These are phyloP conservation scores for Talinum fruticosum DNA, from an alignment of 148 eudicot genomes.

Conservation along the genomic window DNA sequence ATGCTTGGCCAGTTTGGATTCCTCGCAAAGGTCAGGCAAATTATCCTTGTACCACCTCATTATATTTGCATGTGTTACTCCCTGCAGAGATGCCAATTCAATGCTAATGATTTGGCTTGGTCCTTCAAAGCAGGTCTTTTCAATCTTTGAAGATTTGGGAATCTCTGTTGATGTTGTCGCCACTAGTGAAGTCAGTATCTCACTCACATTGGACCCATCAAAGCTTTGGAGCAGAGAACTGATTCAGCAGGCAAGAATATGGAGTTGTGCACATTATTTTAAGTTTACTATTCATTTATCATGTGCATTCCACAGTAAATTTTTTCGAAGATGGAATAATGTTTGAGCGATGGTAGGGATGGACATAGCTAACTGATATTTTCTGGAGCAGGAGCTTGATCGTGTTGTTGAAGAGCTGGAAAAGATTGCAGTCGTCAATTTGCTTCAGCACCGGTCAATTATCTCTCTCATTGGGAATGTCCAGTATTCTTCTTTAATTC, in stretches of 20 bases:
- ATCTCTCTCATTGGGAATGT: constrained; percentile 95
- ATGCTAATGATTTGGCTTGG: background rate
- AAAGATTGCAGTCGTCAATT: constrained; percentile 83
- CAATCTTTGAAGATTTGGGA: constrained; percentile 84
- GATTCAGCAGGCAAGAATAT: constrained; percentile 94
- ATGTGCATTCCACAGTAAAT: background rate
- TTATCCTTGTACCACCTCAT: background rate
- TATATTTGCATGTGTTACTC: background rate
- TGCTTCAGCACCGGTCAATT: constrained; percentile 75
- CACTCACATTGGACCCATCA: constrained; percentile 91
- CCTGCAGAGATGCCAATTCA: background rate
- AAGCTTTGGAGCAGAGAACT: constrained; percentile 98
- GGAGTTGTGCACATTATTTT: constrained; percentile 23
- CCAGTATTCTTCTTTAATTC: constrained; percentile 77
- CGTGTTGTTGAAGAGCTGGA: constrained; percentile 83
- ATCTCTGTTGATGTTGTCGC: constrained; percentile 99
- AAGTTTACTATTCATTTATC: background rate
- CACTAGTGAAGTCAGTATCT: constrained; percentile 97
- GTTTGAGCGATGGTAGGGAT: background rate
- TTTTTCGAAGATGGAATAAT: background rate
- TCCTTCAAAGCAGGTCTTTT: constrained; percentile 63
- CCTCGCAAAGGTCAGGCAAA: constrained; percentile 71
- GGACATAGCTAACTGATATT: background rate
- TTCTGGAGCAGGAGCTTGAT: constrained; percentile 67
- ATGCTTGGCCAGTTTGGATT: constrained; percentile 98